Evolutionary conservation across 2,329 filamentous ascomycete species (phyloP).

Genomic region (Hymenoscyphus albidus): DNA sequence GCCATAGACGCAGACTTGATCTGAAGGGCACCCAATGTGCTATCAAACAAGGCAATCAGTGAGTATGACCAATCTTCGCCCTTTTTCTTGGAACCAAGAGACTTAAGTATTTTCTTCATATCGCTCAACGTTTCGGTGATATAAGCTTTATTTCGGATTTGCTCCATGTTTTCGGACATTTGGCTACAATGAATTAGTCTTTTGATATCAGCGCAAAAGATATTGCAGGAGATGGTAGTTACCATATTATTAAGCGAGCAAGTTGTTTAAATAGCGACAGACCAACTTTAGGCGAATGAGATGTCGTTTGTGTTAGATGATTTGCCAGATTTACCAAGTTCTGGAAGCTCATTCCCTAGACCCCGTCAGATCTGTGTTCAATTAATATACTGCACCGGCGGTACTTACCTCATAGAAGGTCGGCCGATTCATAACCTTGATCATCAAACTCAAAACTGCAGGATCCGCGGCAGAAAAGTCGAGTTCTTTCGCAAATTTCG

Average conservation of each 20-base stretch:
- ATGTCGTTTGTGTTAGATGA: slow-evolving; percentile 15
- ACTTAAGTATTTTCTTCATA: slow-evolving; percentile 25
- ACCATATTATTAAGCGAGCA: slow-evolving; percentile 27
- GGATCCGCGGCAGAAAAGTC: slow-evolving; percentile 18
- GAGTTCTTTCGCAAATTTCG: slow-evolving; percentile 5
- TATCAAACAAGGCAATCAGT: slow-evolving; percentile 24
- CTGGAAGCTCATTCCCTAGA: slow-evolving; percentile 36
- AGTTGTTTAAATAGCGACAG: slow-evolving; percentile 29
- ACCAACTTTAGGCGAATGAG: slow-evolving; percentile 9
- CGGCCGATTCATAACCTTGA: slow-evolving; percentile 48
- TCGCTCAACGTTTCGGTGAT: slow-evolving; percentile 23
- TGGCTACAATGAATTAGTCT: slow-evolving; percentile 19
- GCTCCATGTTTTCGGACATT: slow-evolving; percentile 29
- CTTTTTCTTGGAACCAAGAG: slow-evolving; percentile 23
- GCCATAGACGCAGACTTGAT: slow-evolving; percentile 20
- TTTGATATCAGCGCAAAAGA: neutral
- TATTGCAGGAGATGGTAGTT: slow-evolving; percentile 6
- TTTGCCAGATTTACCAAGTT: slow-evolving; percentile 36
- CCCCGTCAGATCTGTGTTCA: slow-evolving; percentile 12
- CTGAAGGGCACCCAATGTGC: slow-evolving; percentile 20
- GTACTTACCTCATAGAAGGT: slow-evolving; percentile 45
- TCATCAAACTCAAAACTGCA: slow-evolving; percentile 42
- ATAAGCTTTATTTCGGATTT: slow-evolving; percentile 29
- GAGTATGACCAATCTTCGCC: slow-evolving; percentile 21
- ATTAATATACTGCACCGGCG: neutral